Evolutionary conservation across 768 basidiomycete species (phyloP).

Genomic region (Boletales sp.): DNA sequence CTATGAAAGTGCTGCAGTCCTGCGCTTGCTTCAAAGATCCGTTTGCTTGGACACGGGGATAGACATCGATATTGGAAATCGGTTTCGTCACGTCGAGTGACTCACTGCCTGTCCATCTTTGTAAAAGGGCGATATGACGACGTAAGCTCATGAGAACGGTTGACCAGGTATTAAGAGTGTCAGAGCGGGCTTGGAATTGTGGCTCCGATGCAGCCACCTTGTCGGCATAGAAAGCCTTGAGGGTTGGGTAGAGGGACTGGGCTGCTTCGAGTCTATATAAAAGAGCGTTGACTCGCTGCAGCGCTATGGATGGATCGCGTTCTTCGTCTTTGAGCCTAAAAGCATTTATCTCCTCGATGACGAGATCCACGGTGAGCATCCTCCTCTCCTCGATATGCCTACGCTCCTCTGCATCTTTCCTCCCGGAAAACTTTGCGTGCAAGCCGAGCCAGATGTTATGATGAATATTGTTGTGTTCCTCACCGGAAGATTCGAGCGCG

Average conservation of each 20-base stretch:
- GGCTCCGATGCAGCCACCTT: conserved; percentile 65
- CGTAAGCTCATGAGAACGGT: conserved; percentile 85
- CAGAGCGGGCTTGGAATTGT: conserved; percentile 76
- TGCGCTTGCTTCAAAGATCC: conserved; percentile 43
- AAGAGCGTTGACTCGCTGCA: conserved; percentile 60
- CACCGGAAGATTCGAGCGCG: conserved; percentile 63
- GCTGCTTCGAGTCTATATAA: conserved; percentile 77
- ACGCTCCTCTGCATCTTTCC: conserved; percentile 79
- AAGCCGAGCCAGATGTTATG: conserved; percentile 86
- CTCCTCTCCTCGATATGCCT: conserved; percentile 80
- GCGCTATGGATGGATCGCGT: conserved; percentile 38
- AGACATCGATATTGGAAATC: conserved; percentile 57
- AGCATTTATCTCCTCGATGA: conserved; percentile 77
- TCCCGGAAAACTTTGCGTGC: conserved; percentile 78
- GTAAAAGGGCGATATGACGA: conserved; percentile 73
- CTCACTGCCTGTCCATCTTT: conserved; percentile 92
- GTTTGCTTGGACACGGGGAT: conserved; percentile 27
- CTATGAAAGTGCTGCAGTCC: conserved; percentile 85
- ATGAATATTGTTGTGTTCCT: conserved; percentile 65
- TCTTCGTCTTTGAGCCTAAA: conserved; percentile 59
- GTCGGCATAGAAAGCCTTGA: conserved; percentile 76
- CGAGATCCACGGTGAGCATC: conserved; percentile 71
- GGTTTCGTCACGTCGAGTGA: conserved; percentile 86
- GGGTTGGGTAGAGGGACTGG: conserved; percentile 82
- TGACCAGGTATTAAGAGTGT: conserved; percentile 89